Base-by-base conservation (phyloP, 108 stramenopile species). In the Nitzschia sp. region DNA sequence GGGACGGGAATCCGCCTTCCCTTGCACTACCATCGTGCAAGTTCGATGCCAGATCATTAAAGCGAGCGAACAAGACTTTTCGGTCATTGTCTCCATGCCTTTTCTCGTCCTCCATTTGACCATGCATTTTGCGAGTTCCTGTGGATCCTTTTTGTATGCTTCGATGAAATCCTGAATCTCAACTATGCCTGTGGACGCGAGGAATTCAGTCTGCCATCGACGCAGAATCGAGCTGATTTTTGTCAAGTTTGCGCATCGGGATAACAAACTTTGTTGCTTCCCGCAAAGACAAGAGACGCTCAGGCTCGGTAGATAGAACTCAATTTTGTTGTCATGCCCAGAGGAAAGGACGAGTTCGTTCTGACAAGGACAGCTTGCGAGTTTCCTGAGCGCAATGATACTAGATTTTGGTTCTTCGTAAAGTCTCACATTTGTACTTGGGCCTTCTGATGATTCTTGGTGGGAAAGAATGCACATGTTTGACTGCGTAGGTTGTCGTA, bases 271-370 rank as follows among this genome's bases (percentile, higher is more conserved):
- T 24, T 53, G 31, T 45, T 61, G 64, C 57, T 71, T 65, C 46
- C 80, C 80, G 49, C 87, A 88, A 3, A 65, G 42, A 66, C 87
- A 88, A 4, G 76, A 73, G 60, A 85, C 38, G 0, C 80, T 83
- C n/a, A 88, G 70, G 35, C 78, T 81, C 24, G 88, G 88, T 11
- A 89, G 66, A 57, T 79, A 89, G 60, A 89, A 89, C 46, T 84
- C 82, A 26, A 74, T 58, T 30, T 83, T 67, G 11, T 85, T 75
- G 9, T 46, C 71, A 28, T 83, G 79, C 1, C 72, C 81, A 9
- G 72, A 34, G 79, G 85, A 23, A 48, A 60, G 71, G n/a, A n/a
- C n/a, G 74, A 85, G 17, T 58, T 57, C 9, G 17, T 15, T 8
- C 23, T 64, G 36, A 34, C 65, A 54, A 46, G 45, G 29, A 30